A percentile compares a stretch with the other conserved stretches of the same genome.
Evolutionary conservation across 2,329 filamentous ascomycete genomes (phyloP).

Genomic region (Venturia nashicola): DNA sequence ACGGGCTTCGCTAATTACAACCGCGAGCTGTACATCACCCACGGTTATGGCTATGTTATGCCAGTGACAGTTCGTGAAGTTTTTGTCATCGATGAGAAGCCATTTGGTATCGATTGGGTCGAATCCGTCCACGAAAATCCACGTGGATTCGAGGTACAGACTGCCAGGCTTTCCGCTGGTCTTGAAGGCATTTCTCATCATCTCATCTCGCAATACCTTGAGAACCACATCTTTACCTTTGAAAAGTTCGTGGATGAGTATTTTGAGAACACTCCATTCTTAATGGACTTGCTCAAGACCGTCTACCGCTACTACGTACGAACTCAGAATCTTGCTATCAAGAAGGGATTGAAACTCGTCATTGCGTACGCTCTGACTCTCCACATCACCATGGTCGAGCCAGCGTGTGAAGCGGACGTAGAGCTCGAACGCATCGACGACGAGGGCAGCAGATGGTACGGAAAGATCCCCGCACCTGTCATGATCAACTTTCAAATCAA

Average conservation of each 20-base stretch:
- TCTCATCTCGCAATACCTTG: constrained; percentile 80
- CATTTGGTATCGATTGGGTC: constrained; percentile 88
- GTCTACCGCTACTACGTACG: constrained; percentile 87
- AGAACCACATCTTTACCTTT: constrained; percentile 88
- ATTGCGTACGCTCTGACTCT: constrained; percentile 91
- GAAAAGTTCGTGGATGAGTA: constrained; percentile 92
- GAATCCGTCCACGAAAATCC: constrained; percentile 64
- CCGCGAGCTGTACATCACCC: constrained; percentile 77
- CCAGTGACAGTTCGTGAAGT: constrained; percentile 91
- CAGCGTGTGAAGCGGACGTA: constrained; percentile 65
- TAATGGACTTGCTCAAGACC: constrained; percentile 93
- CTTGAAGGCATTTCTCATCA: constrained; percentile 74
- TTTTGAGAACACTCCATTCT: constrained; percentile 88
- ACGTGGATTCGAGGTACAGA: constrained; percentile 73
- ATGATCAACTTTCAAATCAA: constrained; percentile 99
- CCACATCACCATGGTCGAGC: constrained; percentile 90
- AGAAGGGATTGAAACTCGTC: constrained; percentile 89
- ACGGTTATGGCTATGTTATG: constrained; percentile 87
- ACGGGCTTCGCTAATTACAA: constrained; percentile 62
- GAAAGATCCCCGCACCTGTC: constrained; percentile 84
- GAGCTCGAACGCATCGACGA: constrained; percentile 84
- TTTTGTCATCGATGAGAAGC: constrained; percentile 81
- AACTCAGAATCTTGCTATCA: constrained; percentile 77
- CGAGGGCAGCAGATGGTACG: constrained; percentile 73
- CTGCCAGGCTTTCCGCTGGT: constrained; percentile 78